Evolutionary conservation across 2,329 filamentous ascomycete species (phyloP).

Genomic region (Colletotrichum musae): DNA sequence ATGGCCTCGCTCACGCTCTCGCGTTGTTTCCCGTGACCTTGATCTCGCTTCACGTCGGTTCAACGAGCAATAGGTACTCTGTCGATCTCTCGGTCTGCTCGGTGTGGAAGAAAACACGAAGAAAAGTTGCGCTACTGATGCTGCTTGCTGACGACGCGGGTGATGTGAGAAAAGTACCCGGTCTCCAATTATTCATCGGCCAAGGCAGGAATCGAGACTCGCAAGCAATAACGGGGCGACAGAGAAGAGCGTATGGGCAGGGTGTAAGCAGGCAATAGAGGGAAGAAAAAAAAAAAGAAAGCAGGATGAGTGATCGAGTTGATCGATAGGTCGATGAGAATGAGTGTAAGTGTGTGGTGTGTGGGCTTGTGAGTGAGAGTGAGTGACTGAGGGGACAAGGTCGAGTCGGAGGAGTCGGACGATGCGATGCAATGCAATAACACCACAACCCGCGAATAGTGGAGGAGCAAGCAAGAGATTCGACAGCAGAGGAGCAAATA

Average conservation of each 20-base stretch:
- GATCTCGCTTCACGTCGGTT: background rate
- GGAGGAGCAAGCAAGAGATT: too few relatives aligned
- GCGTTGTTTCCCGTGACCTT: conserved; percentile 8
- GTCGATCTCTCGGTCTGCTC: background rate
- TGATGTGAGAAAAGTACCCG: background rate
- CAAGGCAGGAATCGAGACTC: background rate
- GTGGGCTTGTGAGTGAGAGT: conserved; percentile 1
- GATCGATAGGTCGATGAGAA: conserved; percentile 1
- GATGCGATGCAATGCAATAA: conserved; percentile 7
- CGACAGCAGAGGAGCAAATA: conserved; percentile 3
- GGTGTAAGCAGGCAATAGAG: background rate
- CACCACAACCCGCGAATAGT: too few relatives aligned
- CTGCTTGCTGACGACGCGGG: conserved; percentile 20
- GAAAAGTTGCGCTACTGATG: background rate
- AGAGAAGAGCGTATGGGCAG: background rate
- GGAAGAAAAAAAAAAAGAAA: background rate
- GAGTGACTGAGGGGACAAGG: conserved; percentile 9
- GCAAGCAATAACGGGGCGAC: conserved; percentile 7
- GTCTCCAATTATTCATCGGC: conserved; percentile 12
- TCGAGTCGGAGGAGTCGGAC: conserved; percentile 5
- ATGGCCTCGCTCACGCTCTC: conserved; percentile 52
- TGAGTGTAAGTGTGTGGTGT: background rate
- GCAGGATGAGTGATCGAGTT: background rate
- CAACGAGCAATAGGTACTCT: background rate
- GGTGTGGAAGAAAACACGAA: background rate